A percentile compares a stretch with the other conserved stretches of the same genome.
phyloP scores from a whole-genome alignment of 352 stramenopile genomes.

The Phytophthora multivora region DNA sequence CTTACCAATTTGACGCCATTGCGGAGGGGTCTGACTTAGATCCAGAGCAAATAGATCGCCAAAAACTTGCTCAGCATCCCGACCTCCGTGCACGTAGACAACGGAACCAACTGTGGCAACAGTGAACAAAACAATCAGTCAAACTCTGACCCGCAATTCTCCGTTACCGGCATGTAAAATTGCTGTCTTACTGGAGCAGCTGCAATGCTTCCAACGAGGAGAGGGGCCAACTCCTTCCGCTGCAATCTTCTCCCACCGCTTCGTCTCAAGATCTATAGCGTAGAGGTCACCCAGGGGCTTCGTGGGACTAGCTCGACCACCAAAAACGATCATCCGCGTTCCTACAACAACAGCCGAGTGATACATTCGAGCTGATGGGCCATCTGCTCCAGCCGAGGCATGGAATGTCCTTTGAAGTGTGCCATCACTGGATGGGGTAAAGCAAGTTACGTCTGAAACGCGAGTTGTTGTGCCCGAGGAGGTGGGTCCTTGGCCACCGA shows the following conservation, averaged over 20 bases:
- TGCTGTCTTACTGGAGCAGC: slow-evolving; percentile 49
- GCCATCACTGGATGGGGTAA: slow-evolving; percentile 23
- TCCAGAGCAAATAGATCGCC: slow-evolving; percentile 74
- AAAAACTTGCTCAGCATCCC: slow-evolving; percentile 70
- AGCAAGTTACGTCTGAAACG: slow-evolving; percentile 53
- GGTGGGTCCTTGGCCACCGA: slow-evolving; percentile 72
- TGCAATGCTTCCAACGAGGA: slow-evolving; percentile 79
- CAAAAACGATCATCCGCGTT: slow-evolving; percentile 79
- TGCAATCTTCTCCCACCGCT: slow-evolving; percentile 46
- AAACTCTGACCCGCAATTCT: too few relatives aligned
- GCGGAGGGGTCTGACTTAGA: slow-evolving; percentile 31
- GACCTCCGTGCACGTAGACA: slow-evolving; percentile 77
- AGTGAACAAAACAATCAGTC: background rate
- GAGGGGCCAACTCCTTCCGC: slow-evolving; percentile 37
- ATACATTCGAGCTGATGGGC: slow-evolving; percentile 69
- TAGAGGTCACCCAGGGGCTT: slow-evolving; percentile 75
- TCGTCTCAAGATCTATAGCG: slow-evolving; percentile 52
- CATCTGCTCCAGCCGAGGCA: slow-evolving; percentile 7
- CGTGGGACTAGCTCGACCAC: slow-evolving; percentile 69
- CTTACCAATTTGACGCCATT: slow-evolving; percentile 65
- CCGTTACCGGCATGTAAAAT: background rate
- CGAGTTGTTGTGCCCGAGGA: slow-evolving; percentile 63
- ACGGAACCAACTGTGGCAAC: slow-evolving; percentile 54
- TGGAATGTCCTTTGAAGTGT: slow-evolving; percentile 41
- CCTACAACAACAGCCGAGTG: slow-evolving; percentile 65